Base-by-base conservation (phyloP, 176 grass and related monocot genomes). In the Urochloa ruziziensis region DNA sequence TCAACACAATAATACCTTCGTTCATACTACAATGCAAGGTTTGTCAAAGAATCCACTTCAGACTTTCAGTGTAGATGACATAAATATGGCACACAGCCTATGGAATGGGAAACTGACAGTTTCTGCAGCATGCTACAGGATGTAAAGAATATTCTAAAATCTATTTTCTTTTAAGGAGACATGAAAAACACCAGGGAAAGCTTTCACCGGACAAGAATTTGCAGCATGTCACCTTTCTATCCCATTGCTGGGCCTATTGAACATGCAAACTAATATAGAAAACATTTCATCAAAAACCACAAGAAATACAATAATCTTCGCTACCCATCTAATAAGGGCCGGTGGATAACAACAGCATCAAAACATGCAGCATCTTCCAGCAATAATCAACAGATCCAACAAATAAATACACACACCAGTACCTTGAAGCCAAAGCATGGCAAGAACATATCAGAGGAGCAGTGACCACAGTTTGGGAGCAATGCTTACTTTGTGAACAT, bases 401-500 rank as follows among this genome's bases (percentile, higher is more conserved):
- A 29, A 61, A 61, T 56, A 15, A 16, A 67, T 84, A 17, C 6
- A 66, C 32, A 34, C 29, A 5, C 24, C 64, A 42, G 19, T 35
- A 13, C n/a, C 18, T 53, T 8, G 24, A n/a, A 6, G 46, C 62
- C 4, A 23, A 15, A 28, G 65, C 30, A 30, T 62, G 36, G 39
- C 40, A 64, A 84, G 6, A 56, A 77, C 19, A 25, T 51, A 80
- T 40, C 21, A 28, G 24, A 13, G 29, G 32, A 77, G 40, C 36
- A 11, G 67, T 17, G 7, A 18, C 10, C 19, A 43, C 17, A 29
- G 30, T 34, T 25, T 11, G 44, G 13, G 17, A 18, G 19, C 19
- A 54, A 24, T 28, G n/a, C 85, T 86, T 80, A 97, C 94, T 94
- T 97, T 21, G 90, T 91, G 83, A 97, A 94, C 92, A 97, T 97